Evolutionary conservation across 2,329 filamentous ascomycete genomes (phyloP).

Genomic region (Colletotrichum salicis): DNA sequence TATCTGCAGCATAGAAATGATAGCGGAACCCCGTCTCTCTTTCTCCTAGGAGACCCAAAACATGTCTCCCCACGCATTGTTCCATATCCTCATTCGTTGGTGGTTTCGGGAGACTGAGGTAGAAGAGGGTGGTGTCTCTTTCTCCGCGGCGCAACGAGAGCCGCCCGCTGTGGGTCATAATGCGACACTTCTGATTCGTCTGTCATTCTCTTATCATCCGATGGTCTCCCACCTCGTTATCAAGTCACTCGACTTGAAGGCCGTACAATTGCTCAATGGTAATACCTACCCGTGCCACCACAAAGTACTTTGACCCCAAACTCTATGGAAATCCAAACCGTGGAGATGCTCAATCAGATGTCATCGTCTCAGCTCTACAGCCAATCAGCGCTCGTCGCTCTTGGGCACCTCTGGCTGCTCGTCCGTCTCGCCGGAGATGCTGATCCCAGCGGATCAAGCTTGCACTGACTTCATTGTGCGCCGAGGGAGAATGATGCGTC

Average conservation of each 20-base stretch:
- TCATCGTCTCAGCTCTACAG: neutral
- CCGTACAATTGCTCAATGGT: slow-evolving; percentile 1
- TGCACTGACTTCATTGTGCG: slow-evolving; percentile 29
- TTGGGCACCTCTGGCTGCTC: slow-evolving; percentile 6
- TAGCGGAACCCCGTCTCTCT: neutral
- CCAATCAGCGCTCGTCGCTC: slow-evolving; percentile 15
- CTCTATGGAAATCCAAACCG: slow-evolving; percentile 14
- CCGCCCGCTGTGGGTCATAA: slow-evolving; percentile 24
- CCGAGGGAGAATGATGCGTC: slow-evolving; percentile 13
- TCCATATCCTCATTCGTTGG: neutral
- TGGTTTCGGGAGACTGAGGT: neutral
- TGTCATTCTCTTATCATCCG: slow-evolving; percentile 21
- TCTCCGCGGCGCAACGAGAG: slow-evolving; percentile 32
- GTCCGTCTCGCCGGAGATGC: slow-evolving; percentile 30
- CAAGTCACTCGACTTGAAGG: slow-evolving; percentile 10
- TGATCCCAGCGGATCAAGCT: slow-evolving; percentile 29
- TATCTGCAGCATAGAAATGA: neutral
- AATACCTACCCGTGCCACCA: slow-evolving; percentile 14
- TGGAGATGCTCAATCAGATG: slow-evolving; percentile 28
- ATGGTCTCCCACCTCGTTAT: slow-evolving; percentile 19
- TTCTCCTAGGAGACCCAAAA: slow-evolving; percentile 29
- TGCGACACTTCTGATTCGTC: slow-evolving; percentile 18
- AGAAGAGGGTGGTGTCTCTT: neutral
- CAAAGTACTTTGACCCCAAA: slow-evolving; percentile 11
- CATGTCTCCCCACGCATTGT: slow-evolving; percentile 18